Conservation (phyloP, 768 basidiomycete species). For the Lactarius hengduanensis region DNA sequence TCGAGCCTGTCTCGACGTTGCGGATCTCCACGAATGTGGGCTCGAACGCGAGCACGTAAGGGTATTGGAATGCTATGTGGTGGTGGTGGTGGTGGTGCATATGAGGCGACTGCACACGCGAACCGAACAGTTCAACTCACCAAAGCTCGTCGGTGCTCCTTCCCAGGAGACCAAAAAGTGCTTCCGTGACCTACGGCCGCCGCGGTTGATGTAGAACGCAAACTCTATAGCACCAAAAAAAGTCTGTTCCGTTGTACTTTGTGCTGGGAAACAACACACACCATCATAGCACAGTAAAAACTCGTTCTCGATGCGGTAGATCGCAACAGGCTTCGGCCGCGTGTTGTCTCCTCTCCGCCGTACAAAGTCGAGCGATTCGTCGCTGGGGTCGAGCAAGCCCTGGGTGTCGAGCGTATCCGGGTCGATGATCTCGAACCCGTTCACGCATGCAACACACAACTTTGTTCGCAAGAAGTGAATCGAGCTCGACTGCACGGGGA, state of each 20-base stretch:
- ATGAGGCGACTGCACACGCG: not conserved
- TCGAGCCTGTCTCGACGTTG: constrained; percentile 87
- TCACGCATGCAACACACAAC: constrained; percentile 94
- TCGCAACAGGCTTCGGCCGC: constrained; percentile 90
- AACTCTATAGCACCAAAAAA: constrained; percentile 62
- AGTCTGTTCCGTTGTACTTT: not conserved
- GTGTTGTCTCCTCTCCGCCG: constrained; percentile 78
- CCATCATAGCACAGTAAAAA: constrained; percentile 98
- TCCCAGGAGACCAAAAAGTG: constrained; percentile 98
- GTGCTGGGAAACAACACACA: constrained; percentile 44
- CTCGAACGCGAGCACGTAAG: constrained; percentile 96
- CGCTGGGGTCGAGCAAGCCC: constrained; percentile 89
- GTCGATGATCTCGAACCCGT: constrained; percentile 98
- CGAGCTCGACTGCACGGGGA: constrained; percentile 94
- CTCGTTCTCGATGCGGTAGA: constrained; percentile 95
- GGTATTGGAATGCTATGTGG: constrained; percentile 87
- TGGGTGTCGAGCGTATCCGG: constrained; percentile 96
- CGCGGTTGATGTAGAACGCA: constrained; percentile 98
- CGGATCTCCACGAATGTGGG: constrained; percentile 95
- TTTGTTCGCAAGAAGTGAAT: constrained; percentile 97
- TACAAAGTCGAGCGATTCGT: constrained; percentile 90
- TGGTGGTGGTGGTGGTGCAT: constrained; percentile 1
- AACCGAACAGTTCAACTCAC: constrained; percentile 33
- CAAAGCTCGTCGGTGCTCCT: constrained; percentile 90
- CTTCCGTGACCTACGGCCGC: constrained; percentile 84